These are phyloP conservation scores for Fraxinus ornus DNA, from an alignment of 305 asterid species.

Conservation along the genomic window DNA sequence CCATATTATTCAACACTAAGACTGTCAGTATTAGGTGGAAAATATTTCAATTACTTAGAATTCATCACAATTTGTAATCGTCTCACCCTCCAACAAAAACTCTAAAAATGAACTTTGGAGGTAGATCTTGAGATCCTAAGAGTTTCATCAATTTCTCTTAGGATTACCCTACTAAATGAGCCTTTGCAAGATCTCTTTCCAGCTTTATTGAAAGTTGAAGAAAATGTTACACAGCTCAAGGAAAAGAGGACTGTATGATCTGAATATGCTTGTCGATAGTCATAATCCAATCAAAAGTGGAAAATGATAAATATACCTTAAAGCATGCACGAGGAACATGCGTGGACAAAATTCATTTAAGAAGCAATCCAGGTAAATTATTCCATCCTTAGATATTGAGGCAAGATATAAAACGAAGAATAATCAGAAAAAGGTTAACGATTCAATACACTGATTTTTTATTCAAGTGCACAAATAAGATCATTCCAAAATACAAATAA, in stretches of 20 bases:
- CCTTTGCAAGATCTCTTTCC: background rate
- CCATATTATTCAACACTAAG: background rate
- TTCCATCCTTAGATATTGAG: background rate
- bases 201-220: background rate
- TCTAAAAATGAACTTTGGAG: background rate
- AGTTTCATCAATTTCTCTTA: background rate
- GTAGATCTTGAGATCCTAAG: background rate
- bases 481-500: background rate
- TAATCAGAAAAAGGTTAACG: background rate
- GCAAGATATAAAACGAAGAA: background rate
- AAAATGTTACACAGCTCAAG: background rate
- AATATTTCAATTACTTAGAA: background rate
- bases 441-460: background rate
- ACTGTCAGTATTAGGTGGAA: background rate
- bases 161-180: background rate
- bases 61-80: background rate
- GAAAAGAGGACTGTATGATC: background rate
- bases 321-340: background rate
- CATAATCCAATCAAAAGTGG: background rate
- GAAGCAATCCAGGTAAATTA: background rate
- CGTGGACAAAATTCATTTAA: background rate
- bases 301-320: background rate
- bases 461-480: background rate
- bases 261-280: background rate
- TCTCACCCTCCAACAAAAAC: background rate